A percentile compares a stretch with the other conserved stretches of the same genome.
phyloP scores from a whole-genome alignment of 495 filamentous ascomycete genomes.

The Chaetomidium leptoderma region DNA sequence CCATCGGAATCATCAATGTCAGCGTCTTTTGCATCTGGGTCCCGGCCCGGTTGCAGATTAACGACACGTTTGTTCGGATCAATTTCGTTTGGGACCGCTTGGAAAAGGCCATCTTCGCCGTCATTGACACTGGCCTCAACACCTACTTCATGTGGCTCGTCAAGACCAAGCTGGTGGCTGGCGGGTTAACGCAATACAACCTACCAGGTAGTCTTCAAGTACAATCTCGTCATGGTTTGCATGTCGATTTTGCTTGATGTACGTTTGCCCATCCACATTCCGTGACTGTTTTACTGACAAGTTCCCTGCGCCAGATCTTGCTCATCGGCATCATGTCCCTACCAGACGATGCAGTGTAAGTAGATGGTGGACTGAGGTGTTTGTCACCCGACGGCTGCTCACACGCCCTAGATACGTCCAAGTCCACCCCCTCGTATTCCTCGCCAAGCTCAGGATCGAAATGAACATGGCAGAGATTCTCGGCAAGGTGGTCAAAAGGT shows the following conservation, averaged over 20 bases:
- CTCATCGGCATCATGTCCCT: conserved; percentile 34
- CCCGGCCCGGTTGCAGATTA: conserved; percentile 42
- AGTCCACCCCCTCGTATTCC: conserved; percentile 49
- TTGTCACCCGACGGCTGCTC: background rate
- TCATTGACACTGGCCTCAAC: conserved; percentile 48
- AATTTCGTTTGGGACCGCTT: conserved; percentile 50
- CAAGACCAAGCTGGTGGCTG: conserved; percentile 41
- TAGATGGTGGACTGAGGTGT: background rate
- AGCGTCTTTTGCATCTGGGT: conserved; percentile 51
- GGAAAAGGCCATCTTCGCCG: conserved; percentile 46
- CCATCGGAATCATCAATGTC: conserved; percentile 45
- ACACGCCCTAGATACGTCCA: conserved; percentile 41
- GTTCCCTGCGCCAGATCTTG: conserved; percentile 13
- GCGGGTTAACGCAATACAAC: conserved; percentile 42
- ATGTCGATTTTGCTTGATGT: conserved; percentile 50
- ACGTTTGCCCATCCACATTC: too few relatives aligned
- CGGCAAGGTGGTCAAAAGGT: conserved; percentile 31
- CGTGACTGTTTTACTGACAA: background rate
- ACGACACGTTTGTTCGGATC: conserved; percentile 24
- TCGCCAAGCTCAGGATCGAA: conserved; percentile 51
- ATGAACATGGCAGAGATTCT: conserved; percentile 53
- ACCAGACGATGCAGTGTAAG: conserved; percentile 28
- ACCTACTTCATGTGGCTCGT: conserved; percentile 47
- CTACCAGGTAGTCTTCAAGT: conserved; percentile 43
- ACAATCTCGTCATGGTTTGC: conserved; percentile 49